A percentile compares a stretch with the other conserved stretches of the same genome.
Conservation (phyloP, 2,329 filamentous ascomycete genomes). For the Rhynchosporium agropyri region DNA sequence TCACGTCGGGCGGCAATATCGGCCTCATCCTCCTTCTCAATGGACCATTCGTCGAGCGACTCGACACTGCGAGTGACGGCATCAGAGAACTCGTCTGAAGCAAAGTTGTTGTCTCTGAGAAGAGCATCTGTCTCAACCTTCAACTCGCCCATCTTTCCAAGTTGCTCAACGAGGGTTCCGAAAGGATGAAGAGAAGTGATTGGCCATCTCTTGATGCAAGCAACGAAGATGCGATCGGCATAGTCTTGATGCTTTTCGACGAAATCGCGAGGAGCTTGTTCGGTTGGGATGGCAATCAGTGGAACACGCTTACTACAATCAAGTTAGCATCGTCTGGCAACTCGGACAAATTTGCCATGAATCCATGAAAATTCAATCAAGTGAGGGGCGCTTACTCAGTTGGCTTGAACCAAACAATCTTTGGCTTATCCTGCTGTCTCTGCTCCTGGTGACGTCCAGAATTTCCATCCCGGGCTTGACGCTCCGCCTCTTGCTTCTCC, state of each 20-base stretch:
- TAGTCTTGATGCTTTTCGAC: constrained; percentile 99
- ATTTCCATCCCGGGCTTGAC: constrained; percentile 83
- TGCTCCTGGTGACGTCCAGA: constrained; percentile 73
- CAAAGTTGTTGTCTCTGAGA: constrained; percentile 97
- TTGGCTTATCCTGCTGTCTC: constrained; percentile 92
- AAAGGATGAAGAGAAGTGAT: constrained; percentile 99
- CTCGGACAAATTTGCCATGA: too few relatives aligned
- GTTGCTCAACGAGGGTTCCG: constrained; percentile 93
- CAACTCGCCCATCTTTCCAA: constrained; percentile 95
- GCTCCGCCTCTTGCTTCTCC: constrained; percentile 98
- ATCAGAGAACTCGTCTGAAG: constrained; percentile 95
- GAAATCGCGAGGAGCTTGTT: constrained; percentile 96
- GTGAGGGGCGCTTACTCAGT: constrained; percentile 60
- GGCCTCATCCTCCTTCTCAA: constrained; percentile 79
- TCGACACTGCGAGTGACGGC: constrained; percentile 92
- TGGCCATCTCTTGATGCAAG: constrained; percentile 98
- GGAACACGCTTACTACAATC: constrained; percentile 77
- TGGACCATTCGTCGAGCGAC: constrained; percentile 80
- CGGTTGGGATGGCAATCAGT: constrained; percentile 95
- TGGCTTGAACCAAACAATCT: constrained; percentile 99
- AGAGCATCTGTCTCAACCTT: constrained; percentile 98
- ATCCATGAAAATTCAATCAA: background rate
- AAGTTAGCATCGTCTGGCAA: background rate
- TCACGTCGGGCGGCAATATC: constrained; percentile 77
- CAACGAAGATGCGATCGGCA: constrained; percentile 96